phyloP scores from a whole-genome alignment of 108 stramenopile genomes.

The Cyclostephanos invisitatus region DNA sequence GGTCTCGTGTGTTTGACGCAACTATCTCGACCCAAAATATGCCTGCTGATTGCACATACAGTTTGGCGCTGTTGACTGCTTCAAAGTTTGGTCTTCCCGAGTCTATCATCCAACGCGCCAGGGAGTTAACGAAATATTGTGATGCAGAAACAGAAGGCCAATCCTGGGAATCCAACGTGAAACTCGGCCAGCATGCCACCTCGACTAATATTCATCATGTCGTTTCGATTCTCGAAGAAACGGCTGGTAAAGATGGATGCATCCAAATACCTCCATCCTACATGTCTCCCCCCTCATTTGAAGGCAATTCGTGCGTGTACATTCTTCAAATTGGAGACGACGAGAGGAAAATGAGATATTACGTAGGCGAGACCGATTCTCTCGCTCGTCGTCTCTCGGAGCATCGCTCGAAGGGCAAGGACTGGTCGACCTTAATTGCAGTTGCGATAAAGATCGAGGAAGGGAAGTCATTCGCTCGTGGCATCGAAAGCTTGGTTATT shows the following conservation, averaged over 20 bases:
- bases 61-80: conserved; percentile 84
- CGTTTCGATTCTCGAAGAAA: conserved; percentile 30
- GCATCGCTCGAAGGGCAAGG: conserved; percentile 67
- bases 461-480: conserved; percentile 72
- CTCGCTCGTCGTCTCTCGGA: conserved; percentile 59
- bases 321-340: conserved; percentile 56
- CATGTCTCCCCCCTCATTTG: conserved; percentile 67
- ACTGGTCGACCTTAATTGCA: conserved; percentile 48
- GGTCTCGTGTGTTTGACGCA: neutral
- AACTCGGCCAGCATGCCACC: neutral
- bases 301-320: conserved; percentile 83
- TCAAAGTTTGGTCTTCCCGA: conserved; percentile 72
- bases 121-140: conserved; percentile 54
- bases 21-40: neutral
- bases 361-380: conserved; percentile 89
- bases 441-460: conserved; percentile 55
- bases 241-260: conserved; percentile 16
- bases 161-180: neutral
- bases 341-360: conserved; percentile 45
- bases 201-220: conserved; percentile 10
- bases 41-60: neutral
- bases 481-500: conserved; percentile 72
- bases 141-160: conserved; percentile 10
- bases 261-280: conserved; percentile 57
- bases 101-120: conserved; percentile 72